Conservation (phyloP, 2,329 filamentous ascomycete species). For the Trichoderma arundinaceum region DNA sequence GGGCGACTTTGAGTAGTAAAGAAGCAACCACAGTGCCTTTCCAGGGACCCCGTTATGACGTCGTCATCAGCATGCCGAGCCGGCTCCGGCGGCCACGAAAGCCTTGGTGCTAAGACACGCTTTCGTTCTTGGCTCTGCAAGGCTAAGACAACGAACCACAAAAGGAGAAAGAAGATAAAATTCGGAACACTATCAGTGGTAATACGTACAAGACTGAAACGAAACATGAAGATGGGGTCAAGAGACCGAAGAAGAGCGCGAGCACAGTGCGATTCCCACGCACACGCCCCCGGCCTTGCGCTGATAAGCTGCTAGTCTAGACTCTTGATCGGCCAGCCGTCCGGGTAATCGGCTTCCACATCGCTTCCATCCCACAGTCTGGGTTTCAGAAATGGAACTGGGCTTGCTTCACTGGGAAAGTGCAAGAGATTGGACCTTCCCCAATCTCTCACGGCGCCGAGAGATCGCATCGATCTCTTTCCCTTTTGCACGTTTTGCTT, state of each 20-base stretch:
- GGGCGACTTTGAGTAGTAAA: background rate
- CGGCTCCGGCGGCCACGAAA: slow-evolving; percentile 35
- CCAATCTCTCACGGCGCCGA: slow-evolving; percentile 18
- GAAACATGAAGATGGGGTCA: background rate
- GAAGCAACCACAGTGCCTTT: slow-evolving; percentile 8
- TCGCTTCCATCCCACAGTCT: slow-evolving; percentile 24
- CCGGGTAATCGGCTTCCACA: slow-evolving; percentile 31
- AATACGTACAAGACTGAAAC: too few species aligned
- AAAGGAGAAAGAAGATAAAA: too few species aligned
- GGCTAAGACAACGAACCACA: background rate
- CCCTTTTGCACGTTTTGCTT: too few species aligned
- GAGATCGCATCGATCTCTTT: slow-evolving; percentile 9
- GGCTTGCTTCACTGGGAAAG: slow-evolving; percentile 25
- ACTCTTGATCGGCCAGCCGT: slow-evolving; percentile 23
- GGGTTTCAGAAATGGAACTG: slow-evolving; percentile 25
- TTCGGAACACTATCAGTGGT: too few species aligned
- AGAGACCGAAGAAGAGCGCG: background rate
- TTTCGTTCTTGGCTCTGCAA: slow-evolving; percentile 25
- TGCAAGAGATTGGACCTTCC: slow-evolving; percentile 17
- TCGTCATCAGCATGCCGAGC: slow-evolving; percentile 34
- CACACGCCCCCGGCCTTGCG: background rate
- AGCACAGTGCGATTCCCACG: slow-evolving; percentile 1
- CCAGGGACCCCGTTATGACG: slow-evolving; percentile 32
- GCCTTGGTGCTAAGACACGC: slow-evolving; percentile 17
- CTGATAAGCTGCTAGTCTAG: slow-evolving; percentile 29